Percentiles rank a stretch among this genome's conserved stretches.
Evolutionary conservation across 208 protist genomes (phyloP).

Genomic region (Trypanosoma theileri): DNA sequence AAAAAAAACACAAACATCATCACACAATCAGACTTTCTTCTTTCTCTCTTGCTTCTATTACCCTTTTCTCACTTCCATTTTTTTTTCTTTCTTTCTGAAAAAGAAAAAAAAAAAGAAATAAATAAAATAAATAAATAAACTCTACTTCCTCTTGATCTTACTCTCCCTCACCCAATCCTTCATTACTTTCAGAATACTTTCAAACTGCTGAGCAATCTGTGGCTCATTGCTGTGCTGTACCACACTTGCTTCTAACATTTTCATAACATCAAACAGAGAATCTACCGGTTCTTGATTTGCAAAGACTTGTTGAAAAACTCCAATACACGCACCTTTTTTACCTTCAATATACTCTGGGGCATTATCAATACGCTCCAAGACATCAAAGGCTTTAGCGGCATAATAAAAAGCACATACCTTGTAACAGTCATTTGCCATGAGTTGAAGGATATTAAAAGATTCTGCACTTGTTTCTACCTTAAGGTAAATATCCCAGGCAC

Average conservation of each 20-base stretch:
- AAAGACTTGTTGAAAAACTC: constrained; percentile 96
- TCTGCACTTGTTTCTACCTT: constrained; percentile 95
- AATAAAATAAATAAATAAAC: neutral
- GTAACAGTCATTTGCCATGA: constrained; percentile 98
- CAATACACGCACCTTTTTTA: constrained; percentile 96
- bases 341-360: constrained; percentile 95
- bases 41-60: neutral
- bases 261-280: constrained; percentile 90
- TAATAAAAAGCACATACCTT: constrained; percentile 95
- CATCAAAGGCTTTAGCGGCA: constrained; percentile 97
- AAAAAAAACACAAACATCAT: neutral
- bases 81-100: neutral
- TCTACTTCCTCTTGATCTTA: constrained; percentile 66
- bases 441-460: constrained; percentile 92
- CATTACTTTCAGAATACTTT: constrained; percentile 88
- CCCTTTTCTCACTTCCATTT: neutral
- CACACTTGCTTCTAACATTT: constrained; percentile 90
- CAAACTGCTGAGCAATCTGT: constrained; percentile 65
- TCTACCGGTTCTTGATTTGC: constrained; percentile 87
- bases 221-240: constrained; percentile 68
- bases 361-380: constrained; percentile 94
- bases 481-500: constrained; percentile 97
- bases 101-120: constrained; percentile 2
- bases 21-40: too few species aligned
- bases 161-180: constrained; percentile 94